Base-by-base conservation (phyloP, 306 rosid species). In the Sicyos baderoa region DNA sequence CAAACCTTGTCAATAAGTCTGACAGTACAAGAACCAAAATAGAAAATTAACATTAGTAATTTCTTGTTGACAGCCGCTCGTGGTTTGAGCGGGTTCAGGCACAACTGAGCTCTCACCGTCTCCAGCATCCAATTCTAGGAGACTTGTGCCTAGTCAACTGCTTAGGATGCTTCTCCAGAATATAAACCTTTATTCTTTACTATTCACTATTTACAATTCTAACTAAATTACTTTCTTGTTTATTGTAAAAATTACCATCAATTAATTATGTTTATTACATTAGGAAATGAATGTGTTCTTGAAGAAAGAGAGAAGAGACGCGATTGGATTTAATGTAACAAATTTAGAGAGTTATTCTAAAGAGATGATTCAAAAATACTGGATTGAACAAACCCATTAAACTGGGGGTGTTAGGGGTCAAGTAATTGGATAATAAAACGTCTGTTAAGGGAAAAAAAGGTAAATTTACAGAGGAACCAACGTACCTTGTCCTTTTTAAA, bases 401-500 rank as follows among this genome's bases (percentile, higher is more conserved):
- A 18, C n/a, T 32, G 48, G 22, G 45, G 52, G 17, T 15, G 52
- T 15, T 0, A 6, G 54, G n/a, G 37, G 37, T 21, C 17, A 64
- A 32, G 48, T 63, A 40, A 12, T 29, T 22, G 47, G 42, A 66
- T 13, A 7, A 23, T 8, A 27, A 68, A 47, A 50, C 13, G 1
- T 18, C 17, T 50, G 10, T 71, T 40, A 54, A 70, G 27, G 21
- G 21, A 25, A 49, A 3, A 55, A 42, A 25, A 19, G 23, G 54
- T 19, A 32, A 60, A n/a, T 21, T 45, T 16, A 47, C 14, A 48
- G 14, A 50, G 23, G 23, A 60, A 60, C 51, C 32, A 12, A 32
- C 32, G n/a, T 85, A 93, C 97, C 99, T 90, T 76, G 65, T 67
- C 57, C 71, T 79, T 77, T 74, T 76, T 51, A 68, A 75, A n/a